A percentile compares a stretch with the other conserved stretches of the same genome.
These are phyloP conservation scores for Amanita fuliginea DNA, from an alignment of 768 basidiomycete species.

Conservation along the genomic window DNA sequence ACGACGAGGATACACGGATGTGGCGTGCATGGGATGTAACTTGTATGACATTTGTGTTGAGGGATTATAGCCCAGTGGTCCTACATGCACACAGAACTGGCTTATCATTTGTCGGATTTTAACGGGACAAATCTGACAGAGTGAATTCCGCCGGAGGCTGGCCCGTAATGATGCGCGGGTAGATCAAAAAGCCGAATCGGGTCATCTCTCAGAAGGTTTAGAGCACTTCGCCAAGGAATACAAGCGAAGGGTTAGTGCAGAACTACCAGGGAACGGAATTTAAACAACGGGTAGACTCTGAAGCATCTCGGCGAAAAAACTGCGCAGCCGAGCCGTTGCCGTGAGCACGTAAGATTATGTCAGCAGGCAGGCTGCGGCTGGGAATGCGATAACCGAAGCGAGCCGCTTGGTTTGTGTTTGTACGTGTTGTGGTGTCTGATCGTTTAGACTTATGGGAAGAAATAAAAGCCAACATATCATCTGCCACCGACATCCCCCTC, in stretches of 20 bases:
- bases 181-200: neutral
- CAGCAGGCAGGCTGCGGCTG: no score
- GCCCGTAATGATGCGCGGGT: neutral
- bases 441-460: conserved; percentile 11
- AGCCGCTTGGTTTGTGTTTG: conserved; percentile 12
- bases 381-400: neutral
- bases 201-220: neutral
- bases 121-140: neutral
- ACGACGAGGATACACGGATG: neutral
- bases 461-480: conserved; percentile 18
- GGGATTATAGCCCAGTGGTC: neutral
- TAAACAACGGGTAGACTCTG: no score
- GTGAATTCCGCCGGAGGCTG: neutral
- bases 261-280: neutral
- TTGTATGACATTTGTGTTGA: neutral
- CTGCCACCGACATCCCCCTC: conserved; percentile 13
- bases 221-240: neutral
- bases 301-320: neutral
- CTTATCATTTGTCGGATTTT: neutral
- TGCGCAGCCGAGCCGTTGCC: neutral
- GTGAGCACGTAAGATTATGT: neutral
- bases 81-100: no score
- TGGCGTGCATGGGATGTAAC: neutral
- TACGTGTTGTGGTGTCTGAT: conserved; percentile 14
- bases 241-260: neutral